A percentile compares a stretch with the other conserved stretches of the same genome.
Evolutionary conservation across 108 stramenopile genomes (phyloP).

Genomic region (Conticribra weissflogii): DNA sequence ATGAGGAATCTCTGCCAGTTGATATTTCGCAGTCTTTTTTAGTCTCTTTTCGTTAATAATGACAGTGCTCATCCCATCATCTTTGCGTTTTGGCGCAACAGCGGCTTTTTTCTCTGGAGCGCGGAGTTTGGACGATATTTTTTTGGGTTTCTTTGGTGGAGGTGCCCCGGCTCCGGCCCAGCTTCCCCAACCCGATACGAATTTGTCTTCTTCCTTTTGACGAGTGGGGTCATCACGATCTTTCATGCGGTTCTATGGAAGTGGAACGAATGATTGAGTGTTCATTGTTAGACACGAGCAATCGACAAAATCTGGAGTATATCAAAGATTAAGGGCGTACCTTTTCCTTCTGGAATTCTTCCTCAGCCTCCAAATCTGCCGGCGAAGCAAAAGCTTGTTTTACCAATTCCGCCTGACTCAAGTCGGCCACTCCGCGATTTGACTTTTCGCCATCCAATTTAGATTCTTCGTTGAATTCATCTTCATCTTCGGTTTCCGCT

Average conservation of each 20-base stretch:
- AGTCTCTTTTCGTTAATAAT: conserved; percentile 94
- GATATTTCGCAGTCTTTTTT: conserved; percentile 88
- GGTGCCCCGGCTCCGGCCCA: conserved; percentile 90
- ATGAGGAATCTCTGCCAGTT: conserved; percentile 90
- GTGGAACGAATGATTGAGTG: not conserved
- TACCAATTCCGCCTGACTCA: conserved; percentile 91
- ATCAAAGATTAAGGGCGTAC: conserved; percentile 9
- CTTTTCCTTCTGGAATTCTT: conserved; percentile 93
- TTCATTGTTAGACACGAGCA: conserved; percentile 2
- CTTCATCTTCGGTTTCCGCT: not conserved
- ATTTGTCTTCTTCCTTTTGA: conserved; percentile 58
- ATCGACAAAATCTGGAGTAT: not conserved
- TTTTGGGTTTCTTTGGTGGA: conserved; percentile 66
- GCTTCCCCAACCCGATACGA: conserved; percentile 84
- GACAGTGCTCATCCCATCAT: conserved; percentile 84
- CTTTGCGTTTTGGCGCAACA: conserved; percentile 62
- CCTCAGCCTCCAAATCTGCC: conserved; percentile 77
- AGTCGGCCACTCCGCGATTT: conserved; percentile 27
- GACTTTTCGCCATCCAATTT: conserved; percentile 14
- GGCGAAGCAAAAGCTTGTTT: conserved; percentile 89
- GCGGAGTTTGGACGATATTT: conserved; percentile 60
- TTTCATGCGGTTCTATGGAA: conserved; percentile 50
- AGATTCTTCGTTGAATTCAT: conserved; percentile 12
- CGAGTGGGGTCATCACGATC: conserved; percentile 80
- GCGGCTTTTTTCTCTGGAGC: conserved; percentile 60